Evolutionary conservation across 192 early-diverging fungal genomes (phyloP), one percentile per base, ranked within the genome.

Genomic region (Backusella macrospora): DNA sequence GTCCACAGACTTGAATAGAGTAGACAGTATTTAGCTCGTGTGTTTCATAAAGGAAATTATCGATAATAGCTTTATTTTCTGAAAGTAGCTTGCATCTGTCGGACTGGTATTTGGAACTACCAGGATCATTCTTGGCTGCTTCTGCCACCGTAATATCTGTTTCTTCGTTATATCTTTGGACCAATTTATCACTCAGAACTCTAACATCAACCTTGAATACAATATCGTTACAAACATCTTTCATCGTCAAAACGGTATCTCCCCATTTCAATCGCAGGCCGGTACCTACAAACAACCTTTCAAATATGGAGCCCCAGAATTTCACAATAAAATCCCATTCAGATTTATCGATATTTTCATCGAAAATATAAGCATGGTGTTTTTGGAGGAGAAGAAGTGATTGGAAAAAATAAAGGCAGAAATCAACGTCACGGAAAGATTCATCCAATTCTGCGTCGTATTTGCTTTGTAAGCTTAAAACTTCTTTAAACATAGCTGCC

Each of bases 131-230:
- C 16, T 65, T 65, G 8, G 63, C 34, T 4, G 34, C 23, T 42
- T 65, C 63, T 13, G 26, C 63, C 10, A 34, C 23, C 23, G 63
- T 7, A 65, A 65, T 15, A 0, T 65, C 63, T 8, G 10, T 4
- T n/a, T 65, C 63, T 37, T 37, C 63, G 34, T 65, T 65, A n/a
- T 39, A 34, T 39, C 63, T 37, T 65, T 65, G 63, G 14, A 37
- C 16, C 1, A 3, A 42, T 3, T 37, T 65, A 65, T 65, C 63
- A 65, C 10, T 13, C 2, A 65, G 1, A n/a, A 65, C 16, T 1
- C 63, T 10, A 16, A 65, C 3, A 42, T 65, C 63, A 39, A 65
- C 40, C 63, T 65, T 65, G 23, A 65, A 42, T 37, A 1, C 12
- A 16, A 4, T 42, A 39, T 14, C 34, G 8, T 23, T 23, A 59